Evolutionary conservation across 768 basidiomycete species (phyloP).

Genomic region (Russula earlei): DNA sequence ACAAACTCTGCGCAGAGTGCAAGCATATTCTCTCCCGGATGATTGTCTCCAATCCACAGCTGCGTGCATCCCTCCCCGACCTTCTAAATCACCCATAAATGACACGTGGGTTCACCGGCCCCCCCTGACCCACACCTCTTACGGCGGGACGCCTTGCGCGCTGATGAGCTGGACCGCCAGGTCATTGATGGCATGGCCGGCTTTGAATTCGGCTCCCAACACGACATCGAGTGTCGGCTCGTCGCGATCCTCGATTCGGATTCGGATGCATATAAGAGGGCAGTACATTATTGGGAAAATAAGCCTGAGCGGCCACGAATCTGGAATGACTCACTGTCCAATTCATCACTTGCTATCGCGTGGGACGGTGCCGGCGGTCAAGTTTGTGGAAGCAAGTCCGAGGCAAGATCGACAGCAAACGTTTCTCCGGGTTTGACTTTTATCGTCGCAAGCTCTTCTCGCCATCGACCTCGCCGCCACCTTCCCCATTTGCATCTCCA

Average conservation of each 20-base stretch:
- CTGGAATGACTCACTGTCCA: constrained; percentile 53
- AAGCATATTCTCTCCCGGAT: constrained; percentile 88
- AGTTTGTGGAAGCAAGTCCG: constrained; percentile 8
- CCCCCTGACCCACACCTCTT: constrained; percentile 82
- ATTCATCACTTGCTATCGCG: constrained; percentile 61
- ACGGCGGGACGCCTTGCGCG: constrained; percentile 78
- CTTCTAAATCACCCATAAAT: constrained; percentile 90
- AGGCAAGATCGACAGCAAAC: constrained; percentile 37
- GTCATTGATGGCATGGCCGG: constrained; percentile 90
- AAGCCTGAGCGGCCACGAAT: constrained; percentile 36
- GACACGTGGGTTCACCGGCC: constrained; percentile 71
- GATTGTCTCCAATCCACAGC: constrained; percentile 89
- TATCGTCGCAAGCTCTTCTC: constrained; percentile 84
- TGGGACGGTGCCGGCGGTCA: constrained; percentile 38
- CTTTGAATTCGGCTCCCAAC: constrained; percentile 89
- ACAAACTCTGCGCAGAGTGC: constrained; percentile 56
- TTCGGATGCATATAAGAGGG: constrained; percentile 64
- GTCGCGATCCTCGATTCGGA: constrained; percentile 64
- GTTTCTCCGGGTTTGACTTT: constrained; percentile 95
- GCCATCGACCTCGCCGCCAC: constrained; percentile 37
- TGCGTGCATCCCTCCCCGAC: constrained; percentile 75
- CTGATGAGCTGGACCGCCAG: constrained; percentile 79
- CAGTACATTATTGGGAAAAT: constrained; percentile 72
- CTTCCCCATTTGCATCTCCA: constrained; percentile 50
- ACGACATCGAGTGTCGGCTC: constrained; percentile 73